These are phyloP conservation scores for Ceratobasidium sp. DNA, from an alignment of 1,284 basidiomycete species.

Conservation along the genomic window DNA sequence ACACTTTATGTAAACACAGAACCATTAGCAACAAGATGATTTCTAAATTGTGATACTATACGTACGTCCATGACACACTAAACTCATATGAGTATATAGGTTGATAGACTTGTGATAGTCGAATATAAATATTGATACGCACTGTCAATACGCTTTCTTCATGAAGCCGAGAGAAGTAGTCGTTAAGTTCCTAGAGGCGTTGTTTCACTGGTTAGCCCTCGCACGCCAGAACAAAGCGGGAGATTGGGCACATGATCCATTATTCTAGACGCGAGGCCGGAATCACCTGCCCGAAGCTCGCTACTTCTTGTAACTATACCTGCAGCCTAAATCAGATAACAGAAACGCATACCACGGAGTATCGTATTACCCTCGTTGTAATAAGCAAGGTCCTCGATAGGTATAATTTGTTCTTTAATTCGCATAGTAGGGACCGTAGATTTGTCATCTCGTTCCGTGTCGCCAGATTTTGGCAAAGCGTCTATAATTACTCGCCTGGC, in stretches of 20 bases:
- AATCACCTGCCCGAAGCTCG: neutral
- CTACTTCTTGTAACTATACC: neutral
- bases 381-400: neutral
- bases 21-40: no score
- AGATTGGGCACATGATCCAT: neutral
- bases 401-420: constrained; percentile 1
- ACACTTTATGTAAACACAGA: no score
- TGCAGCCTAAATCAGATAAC: neutral
- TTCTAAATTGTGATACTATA: no score
- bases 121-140: neutral
- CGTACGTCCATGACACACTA: constrained; percentile 22
- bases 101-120: neutral
- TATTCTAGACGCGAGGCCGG: neutral
- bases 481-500: neutral
- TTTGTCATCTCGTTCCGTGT: neutral
- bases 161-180: neutral
- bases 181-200: constrained; percentile 2
- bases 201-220: neutral
- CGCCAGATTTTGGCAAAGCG: neutral
- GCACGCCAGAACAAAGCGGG: no score
- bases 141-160: neutral
- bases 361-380: constrained; percentile 9
- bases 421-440: neutral
- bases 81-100: neutral
- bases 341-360: no score